Base-by-base conservation (phyloP, 176 grass and related monocot genomes). In the Ampelocalamus luodianensis region DNA sequence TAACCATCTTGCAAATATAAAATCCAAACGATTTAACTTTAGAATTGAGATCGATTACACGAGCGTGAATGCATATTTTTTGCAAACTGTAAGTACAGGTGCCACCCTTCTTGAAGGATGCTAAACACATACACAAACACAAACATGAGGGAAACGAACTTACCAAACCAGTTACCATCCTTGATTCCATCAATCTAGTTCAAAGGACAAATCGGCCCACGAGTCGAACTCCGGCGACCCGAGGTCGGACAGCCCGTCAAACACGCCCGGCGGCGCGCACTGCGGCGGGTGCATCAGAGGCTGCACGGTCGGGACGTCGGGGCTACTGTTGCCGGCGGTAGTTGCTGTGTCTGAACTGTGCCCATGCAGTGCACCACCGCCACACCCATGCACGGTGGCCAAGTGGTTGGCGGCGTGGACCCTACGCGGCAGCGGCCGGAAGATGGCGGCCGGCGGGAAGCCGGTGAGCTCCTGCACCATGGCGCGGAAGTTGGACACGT, bases 381-480 rank as follows among this genome's bases (percentile, higher is more conserved):
- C 24, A 14, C 65, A 56, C 6, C 78, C 78, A 11, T 82, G 79
- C 66, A n/a, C 79, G 20, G 11, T 29, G 67, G 17, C 20, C 14
- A 23, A 48, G 5, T 68, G 50, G n/a, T 37, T 51, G 49, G 49
- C 60, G 22, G 82, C 80, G 80, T 87, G 84, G 5, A 66, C 49
- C 79, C 89, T 86, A 15, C 80, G 84, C 29, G 89, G 89, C 40
- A 79, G 74, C n/a, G 89, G 89, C 8, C 89, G 84, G 74, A 90
- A 90, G 67, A 90, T 83, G 79, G 84, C 84, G 4, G 89, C 84
- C 32, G 67, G 16, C 12, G 91, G 93, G 86, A 94, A 99, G 53
- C 96, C 93, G 20, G 96, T 99, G 91, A 99, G 88, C 90, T 99
- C 93, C 79, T 99, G 96, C 78, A 99, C 96, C 93, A 92, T 96